Percentiles rank a stretch among this genome's conserved stretches.
These are phyloP conservation scores for Beauveria bassiana DNA, from an alignment of 2,329 filamentous ascomycete genomes.

Conservation along the genomic window DNA sequence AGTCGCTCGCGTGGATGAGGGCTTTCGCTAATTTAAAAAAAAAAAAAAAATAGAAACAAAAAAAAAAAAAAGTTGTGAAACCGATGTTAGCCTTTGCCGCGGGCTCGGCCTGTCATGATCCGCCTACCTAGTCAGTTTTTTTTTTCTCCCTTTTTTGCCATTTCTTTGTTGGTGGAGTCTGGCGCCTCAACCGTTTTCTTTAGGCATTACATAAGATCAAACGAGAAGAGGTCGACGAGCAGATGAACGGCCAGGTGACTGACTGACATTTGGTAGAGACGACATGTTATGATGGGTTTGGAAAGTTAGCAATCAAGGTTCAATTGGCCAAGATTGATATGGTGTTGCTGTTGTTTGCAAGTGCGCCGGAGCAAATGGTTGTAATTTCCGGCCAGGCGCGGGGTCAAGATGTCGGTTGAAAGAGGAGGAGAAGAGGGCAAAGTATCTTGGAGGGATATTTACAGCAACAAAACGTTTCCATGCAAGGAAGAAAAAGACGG, in stretches of 20 bases:
- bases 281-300: too few species aligned
- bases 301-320: too few species aligned
- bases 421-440: too few species aligned
- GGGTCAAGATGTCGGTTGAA: too few species aligned
- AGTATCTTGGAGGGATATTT: too few species aligned
- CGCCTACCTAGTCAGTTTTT: background rate
- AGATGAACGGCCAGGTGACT: background rate
- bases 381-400: too few species aligned
- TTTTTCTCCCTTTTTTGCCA: background rate
- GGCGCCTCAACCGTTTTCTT: background rate
- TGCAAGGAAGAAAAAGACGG: too few species aligned
- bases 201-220: background rate
- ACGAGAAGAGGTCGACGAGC: background rate
- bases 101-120: background rate
- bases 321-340: too few species aligned
- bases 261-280: too few species aligned
- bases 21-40: background rate
- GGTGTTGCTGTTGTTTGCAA: too few species aligned
- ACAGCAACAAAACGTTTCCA: too few species aligned
- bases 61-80: background rate
- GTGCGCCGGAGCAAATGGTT: too few species aligned
- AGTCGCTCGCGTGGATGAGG: background rate
- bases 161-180: slow-evolving; percentile 3
- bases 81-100: background rate
- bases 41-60: background rate